phyloP scores from a whole-genome alignment of 164 flowering plant species.

The Vitis rupestris region DNA sequence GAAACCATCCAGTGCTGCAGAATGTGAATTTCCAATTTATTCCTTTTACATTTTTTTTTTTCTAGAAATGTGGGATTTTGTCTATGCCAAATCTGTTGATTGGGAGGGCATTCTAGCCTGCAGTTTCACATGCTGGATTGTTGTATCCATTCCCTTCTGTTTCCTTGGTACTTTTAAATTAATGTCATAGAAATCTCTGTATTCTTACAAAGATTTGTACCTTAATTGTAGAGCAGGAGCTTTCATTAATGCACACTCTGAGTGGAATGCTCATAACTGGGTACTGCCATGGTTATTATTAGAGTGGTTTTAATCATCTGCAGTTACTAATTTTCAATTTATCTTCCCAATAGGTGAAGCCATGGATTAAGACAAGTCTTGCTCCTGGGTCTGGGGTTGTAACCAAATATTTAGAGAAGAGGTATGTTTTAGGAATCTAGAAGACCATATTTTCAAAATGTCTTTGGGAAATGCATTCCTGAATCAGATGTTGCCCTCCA shows the following conservation, averaged over 20 bases:
- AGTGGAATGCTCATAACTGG: background rate
- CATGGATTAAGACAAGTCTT: constrained; percentile 90
- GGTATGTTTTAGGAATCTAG: constrained; percentile 33
- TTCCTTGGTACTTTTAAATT: background rate
- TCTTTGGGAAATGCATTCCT: background rate
- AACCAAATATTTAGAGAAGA: constrained; percentile 75
- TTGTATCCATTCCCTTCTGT: background rate
- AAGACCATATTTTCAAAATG: background rate
- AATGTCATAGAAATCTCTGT: background rate
- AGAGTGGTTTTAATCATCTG: background rate
- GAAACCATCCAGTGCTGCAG: background rate
- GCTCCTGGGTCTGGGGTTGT: constrained; percentile 93
- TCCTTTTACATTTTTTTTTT: no score
- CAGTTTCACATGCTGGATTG: no score
- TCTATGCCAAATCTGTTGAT: no score
- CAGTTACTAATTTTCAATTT: background rate
- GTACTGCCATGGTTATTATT: background rate
- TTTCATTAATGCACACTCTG: background rate
- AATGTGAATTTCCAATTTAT: background rate
- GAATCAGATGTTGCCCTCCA: constrained; percentile 14
- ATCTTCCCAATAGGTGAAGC: constrained; percentile 57
- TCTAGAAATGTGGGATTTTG: no score
- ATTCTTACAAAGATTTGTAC: background rate
- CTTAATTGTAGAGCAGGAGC: background rate
- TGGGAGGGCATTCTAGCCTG: no score